Conservation (phyloP, 2,329 filamentous ascomycete genomes). For the Fusarium xylarioides region DNA sequence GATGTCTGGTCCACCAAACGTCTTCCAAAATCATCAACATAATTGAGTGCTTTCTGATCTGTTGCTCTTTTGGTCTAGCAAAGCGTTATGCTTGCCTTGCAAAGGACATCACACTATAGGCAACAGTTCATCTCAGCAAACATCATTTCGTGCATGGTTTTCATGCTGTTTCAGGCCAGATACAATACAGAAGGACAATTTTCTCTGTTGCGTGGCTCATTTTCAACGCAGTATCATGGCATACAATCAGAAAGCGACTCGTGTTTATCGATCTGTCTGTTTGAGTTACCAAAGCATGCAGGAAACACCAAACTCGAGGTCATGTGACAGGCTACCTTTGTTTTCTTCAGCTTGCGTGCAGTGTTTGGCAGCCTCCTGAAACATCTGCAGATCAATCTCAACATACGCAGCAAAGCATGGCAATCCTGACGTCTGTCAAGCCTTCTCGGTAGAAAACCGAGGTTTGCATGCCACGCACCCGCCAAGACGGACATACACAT, state of each 20-base stretch:
- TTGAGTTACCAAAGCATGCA: background rate
- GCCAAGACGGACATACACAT: background rate
- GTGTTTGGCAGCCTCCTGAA: rapidly evolving
- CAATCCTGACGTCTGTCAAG: background rate
- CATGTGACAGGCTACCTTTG: background rate
- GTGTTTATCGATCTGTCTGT: rapidly evolving
- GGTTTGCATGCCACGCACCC: background rate
- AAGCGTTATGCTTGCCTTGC: too few species aligned
- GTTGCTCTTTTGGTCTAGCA: too few species aligned
- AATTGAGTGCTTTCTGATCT: too few species aligned
- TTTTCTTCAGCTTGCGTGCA: background rate
- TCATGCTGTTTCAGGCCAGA: too few species aligned
- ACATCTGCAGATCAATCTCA: background rate
- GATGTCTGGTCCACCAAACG: too few species aligned
- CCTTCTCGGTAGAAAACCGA: background rate
- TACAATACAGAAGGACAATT: too few species aligned
- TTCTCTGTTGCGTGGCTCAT: too few species aligned
- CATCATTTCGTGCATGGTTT: too few species aligned
- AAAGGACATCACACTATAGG: too few species aligned
- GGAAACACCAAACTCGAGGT: background rate
- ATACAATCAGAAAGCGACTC: background rate
- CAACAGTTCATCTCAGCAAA: too few species aligned
- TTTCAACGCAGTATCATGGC: background rate
- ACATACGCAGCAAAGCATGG: rapidly evolving
- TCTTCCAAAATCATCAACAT: too few species aligned